Evolutionary conservation across 2,329 filamentous ascomycete species (phyloP), one percentile per base, ranked within the genome.

Genomic region (Davidsoniella neocaledoniae): DNA sequence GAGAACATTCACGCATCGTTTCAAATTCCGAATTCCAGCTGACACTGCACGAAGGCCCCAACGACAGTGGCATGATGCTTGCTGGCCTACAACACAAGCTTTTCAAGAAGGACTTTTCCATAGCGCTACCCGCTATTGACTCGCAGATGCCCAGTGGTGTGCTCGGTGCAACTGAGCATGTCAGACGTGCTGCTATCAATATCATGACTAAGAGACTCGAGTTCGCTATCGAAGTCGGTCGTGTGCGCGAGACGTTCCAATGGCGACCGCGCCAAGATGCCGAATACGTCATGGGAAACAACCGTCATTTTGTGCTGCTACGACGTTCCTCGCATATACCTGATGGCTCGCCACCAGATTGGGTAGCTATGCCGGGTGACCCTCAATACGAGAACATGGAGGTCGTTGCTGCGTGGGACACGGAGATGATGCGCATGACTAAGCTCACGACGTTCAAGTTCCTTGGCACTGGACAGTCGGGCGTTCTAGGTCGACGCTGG

Each of bases 221-320:
- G n/a, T 66, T 69, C 52, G 43, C 54, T 37, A 59, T 67, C 47
- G 61, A 65, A 49, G 58, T 65, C 26, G 58, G 60, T 33, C 46
- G 47, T 9, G 57, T 43, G 56, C 55, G 49, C 19, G 67, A 70
- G 55, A 44, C 54, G 16, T 70, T 68, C 54, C 64, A 70, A 58
- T 71, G 68, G 68, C 63, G 67, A 2, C 59, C 63, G 52, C 63
- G 62, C 52, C 56, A 56, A 33, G 63, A 64, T 40, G 53, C 54
- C 26, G 57, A 55, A 38, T 54, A 54, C 4, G 57, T 68, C 2
- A 60, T 58, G 21, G 56, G 61, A 5, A 51, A 56, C n/a, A 58
- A 55, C 3, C 54, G 56, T 10, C 66, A 68, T 7, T 67, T 64
- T 63, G 68, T 69, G 58, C 60, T 71, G 5, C 59, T 68, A 29